A percentile compares a stretch with the other conserved stretches of the same genome.
phyloP scores from a whole-genome alignment of 768 basidiomycete genomes.

The Boletus sp. region DNA sequence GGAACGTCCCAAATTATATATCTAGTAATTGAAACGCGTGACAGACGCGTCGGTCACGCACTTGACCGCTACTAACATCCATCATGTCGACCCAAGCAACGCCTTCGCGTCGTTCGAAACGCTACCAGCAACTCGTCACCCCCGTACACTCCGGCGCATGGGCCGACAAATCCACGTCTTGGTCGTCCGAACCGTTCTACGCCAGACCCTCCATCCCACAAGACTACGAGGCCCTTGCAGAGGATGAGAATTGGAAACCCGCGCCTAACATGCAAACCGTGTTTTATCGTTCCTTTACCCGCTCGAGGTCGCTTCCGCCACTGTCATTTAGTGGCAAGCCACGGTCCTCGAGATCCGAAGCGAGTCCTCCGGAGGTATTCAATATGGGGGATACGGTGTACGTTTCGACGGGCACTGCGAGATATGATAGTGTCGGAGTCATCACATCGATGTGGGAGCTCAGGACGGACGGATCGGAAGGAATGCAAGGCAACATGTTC shows the following conservation, averaged over 20 bases:
- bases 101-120: slow-evolving; percentile 38
- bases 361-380: slow-evolving; percentile 35
- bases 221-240: slow-evolving; percentile 28
- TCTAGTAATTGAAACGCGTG: slow-evolving; percentile 12
- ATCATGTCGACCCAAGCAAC: slow-evolving; percentile 9
- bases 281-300: slow-evolving; percentile 32
- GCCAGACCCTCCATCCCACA: slow-evolving; percentile 21
- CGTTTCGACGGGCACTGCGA: slow-evolving; percentile 45
- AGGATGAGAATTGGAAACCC: slow-evolving; percentile 28
- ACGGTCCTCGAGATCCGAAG: slow-evolving; percentile 8
- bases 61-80: too few relatives aligned
- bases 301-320: slow-evolving; percentile 14
- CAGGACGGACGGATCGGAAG: slow-evolving; percentile 28
- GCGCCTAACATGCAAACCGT: slow-evolving; percentile 18
- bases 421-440: slow-evolving; percentile 62
- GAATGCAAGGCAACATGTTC: slow-evolving; percentile 43
- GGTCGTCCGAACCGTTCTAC: slow-evolving; percentile 27
- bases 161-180: slow-evolving; percentile 27
- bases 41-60: slow-evolving; percentile 20
- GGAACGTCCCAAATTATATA: slow-evolving; percentile 5
- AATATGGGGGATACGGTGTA: slow-evolving; percentile 67
- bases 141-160: slow-evolving; percentile 26
- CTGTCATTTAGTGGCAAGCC: slow-evolving; percentile 17
- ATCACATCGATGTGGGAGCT: slow-evolving; percentile 70
- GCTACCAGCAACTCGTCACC: slow-evolving; percentile 33